phyloP scores from a whole-genome alignment of 1,139 yeast species.

The Candida freyschussii region DNA sequence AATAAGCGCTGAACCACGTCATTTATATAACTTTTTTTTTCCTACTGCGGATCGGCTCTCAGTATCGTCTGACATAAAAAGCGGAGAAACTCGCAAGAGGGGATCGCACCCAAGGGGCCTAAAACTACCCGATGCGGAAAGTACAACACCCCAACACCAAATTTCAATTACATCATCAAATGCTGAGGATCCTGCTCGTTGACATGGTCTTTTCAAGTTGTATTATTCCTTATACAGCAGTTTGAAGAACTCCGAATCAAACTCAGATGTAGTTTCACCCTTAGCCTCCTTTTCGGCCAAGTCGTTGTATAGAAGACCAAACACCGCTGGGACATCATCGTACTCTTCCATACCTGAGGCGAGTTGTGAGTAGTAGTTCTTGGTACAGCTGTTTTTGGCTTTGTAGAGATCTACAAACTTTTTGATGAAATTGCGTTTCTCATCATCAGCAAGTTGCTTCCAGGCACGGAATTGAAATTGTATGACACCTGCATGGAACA shows the following conservation, averaged over 20 bases:
- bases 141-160: slow-evolving; percentile 1
- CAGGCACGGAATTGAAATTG: slow-evolving; percentile 41
- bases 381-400: slow-evolving; percentile 24
- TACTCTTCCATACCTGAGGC: slow-evolving; percentile 32
- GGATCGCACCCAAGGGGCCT: too few species aligned
- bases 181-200: background rate
- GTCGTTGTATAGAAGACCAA: slow-evolving; percentile 32
- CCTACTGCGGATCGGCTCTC: too few species aligned
- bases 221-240: slow-evolving; percentile 8
- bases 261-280: slow-evolving; percentile 22
- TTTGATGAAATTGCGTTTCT: slow-evolving; percentile 26
- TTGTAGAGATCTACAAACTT: slow-evolving; percentile 25
- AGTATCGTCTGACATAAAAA: too few species aligned
- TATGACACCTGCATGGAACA: too few species aligned
- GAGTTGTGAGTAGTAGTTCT: slow-evolving; percentile 29
- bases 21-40: too few species aligned
- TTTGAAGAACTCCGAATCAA: slow-evolving; percentile 23
- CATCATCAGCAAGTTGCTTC: slow-evolving; percentile 24
- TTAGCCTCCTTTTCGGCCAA: slow-evolving; percentile 20
- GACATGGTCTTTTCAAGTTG: too few species aligned
- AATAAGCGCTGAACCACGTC: too few species aligned
- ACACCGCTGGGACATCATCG: slow-evolving; percentile 31
- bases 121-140: background rate
- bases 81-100: too few species aligned
- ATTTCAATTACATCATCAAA: background rate